A percentile compares a stretch with the other conserved stretches of the same genome.
These are phyloP conservation scores for Daedaleopsis sinensis DNA, from an alignment of 768 basidiomycete species.

Conservation along the genomic window DNA sequence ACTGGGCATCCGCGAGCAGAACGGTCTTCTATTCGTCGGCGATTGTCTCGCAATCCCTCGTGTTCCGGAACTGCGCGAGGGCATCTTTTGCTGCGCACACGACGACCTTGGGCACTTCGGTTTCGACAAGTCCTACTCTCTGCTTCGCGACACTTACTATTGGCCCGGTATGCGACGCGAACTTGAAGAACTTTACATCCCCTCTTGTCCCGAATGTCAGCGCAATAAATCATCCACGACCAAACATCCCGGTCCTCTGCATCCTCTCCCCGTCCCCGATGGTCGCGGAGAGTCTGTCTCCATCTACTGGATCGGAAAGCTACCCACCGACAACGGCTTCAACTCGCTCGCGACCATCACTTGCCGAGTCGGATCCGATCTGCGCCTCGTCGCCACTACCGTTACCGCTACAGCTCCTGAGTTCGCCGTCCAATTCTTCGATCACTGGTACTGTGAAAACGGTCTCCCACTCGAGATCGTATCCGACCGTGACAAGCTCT, in stretches of 20 bases:
- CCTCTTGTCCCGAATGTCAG: slow-evolving; percentile 31
- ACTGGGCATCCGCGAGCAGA: too few species aligned
- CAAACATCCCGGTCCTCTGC: slow-evolving; percentile 18
- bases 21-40: too few species aligned
- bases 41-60: too few species aligned
- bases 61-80: too few species aligned
- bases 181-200: slow-evolving; percentile 34
- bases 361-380: slow-evolving; percentile 21
- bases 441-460: slow-evolving; percentile 32
- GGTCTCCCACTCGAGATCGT: too few species aligned
- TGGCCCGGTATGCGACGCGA: slow-evolving; percentile 35
- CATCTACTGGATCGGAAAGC: slow-evolving; percentile 36
- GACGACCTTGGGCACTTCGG: slow-evolving; percentile 12
- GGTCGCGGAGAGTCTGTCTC: slow-evolving; percentile 24
- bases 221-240: slow-evolving; percentile 35
- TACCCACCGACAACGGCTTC: slow-evolving; percentile 29
- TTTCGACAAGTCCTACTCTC: slow-evolving; percentile 21
- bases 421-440: slow-evolving; percentile 28
- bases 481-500: too few species aligned
- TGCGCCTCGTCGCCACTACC: slow-evolving; percentile 7
- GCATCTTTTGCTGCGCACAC: too few species aligned
- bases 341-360: slow-evolving; percentile 33
- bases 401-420: slow-evolving; percentile 20
- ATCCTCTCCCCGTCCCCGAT: slow-evolving; percentile 26
- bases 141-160: slow-evolving; percentile 13